Evolutionary conservation across 176 grass and related monocot species (phyloP).

Genomic region (Hsuehochloa calcarea): DNA sequence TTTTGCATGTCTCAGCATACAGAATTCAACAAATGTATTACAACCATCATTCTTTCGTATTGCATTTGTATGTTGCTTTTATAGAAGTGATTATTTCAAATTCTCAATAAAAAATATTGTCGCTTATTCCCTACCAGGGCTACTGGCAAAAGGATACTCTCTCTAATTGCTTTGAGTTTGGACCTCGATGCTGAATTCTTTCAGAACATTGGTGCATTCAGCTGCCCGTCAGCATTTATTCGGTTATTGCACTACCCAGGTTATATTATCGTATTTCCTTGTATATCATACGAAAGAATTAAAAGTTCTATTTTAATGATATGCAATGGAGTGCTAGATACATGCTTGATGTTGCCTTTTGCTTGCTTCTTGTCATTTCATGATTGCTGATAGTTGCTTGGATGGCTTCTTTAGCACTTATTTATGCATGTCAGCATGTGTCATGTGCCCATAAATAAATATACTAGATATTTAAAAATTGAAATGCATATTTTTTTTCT

Average conservation of each 20-base stretch:
- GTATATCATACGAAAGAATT: neutral
- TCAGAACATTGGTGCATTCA: conserved; percentile 31
- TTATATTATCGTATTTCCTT: neutral
- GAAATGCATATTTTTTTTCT: neutral
- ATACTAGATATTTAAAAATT: neutral
- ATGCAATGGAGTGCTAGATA: neutral
- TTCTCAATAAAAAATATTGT: neutral
- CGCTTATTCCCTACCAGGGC: conserved; percentile 33
- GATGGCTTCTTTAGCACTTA: neutral
- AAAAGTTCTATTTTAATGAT: conserved; percentile 18
- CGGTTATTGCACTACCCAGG: conserved; percentile 77
- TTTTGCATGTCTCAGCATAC: neutral
- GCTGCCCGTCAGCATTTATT: conserved; percentile 41
- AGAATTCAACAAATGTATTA: neutral
- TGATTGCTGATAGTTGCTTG: neutral
- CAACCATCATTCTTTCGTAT: neutral
- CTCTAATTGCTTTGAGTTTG: conserved; percentile 72
- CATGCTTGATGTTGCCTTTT: neutral
- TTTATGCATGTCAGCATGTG: neutral
- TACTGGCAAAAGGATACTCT: conserved; percentile 50
- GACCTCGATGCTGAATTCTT: conserved; percentile 73
- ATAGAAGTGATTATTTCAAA: neutral
- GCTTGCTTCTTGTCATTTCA: neutral
- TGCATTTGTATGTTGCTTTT: neutral
- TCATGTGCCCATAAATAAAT: neutral